Evolutionary conservation across 1,284 basidiomycete species (phyloP), one percentile per base, ranked within the genome.

Genomic region (Cryptococcus hybrid): DNA sequence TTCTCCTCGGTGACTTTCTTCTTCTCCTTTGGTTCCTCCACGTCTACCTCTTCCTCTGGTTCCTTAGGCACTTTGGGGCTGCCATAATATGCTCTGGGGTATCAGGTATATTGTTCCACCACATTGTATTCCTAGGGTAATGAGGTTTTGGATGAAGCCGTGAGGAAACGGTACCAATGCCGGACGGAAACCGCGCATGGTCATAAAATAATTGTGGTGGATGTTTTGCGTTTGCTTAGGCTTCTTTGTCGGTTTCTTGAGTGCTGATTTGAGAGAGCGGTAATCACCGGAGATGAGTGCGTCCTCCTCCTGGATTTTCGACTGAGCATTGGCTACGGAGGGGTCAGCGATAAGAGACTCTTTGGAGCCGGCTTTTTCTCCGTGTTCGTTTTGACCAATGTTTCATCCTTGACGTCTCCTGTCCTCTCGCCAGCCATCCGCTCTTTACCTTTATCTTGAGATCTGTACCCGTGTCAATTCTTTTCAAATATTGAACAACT

Each of bases 221-320:
- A 68, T 64, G 45, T 70, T 70, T 48, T 69, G 68, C 11, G 49
- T 46, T 52, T 71, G 67, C 11, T 61, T 54, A 6, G 66, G 63
- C 54, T 71, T 71, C 55, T 66, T 69, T 43, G 63, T 70, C 2
- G 64, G 63, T 51, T 71, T 73, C 55, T 73, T 73, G 45, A 73
- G 46, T 1, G 54, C 63, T 11, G 69, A 70, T 49, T 64, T 65
- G 40, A 73, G 62, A 3, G 69, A 67, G 35, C 65, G 52, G 48
- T 65, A 64, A 44, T 73, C 70, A 24, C 70, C 70, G 38, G 66
- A 59, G 66, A 73, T 71, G n/a, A 73, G 61, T 2, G 60, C 55
- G 46, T 72, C 68, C 18, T 66, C 61, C 40, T 12, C 15, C 18
- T 18, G 18, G 40, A 30, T 30, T 30, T 30, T 30, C 30, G 30